Evolutionary conservation across 2,329 filamentous ascomycete species (phyloP), one percentile per base, ranked within the genome.

Genomic region (Neonectria coccinea): DNA sequence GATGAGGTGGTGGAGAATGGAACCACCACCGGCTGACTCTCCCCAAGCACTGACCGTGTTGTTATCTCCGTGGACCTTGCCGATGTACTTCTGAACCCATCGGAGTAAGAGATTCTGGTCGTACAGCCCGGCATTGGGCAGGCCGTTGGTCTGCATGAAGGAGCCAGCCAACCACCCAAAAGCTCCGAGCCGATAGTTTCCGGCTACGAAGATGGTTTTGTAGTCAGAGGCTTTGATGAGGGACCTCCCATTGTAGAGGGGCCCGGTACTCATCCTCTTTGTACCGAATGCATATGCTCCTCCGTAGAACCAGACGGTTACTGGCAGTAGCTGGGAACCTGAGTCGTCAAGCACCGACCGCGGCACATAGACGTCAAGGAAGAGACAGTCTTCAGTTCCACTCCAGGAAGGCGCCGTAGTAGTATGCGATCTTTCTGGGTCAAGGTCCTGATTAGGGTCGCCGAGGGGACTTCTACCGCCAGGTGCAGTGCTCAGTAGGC

Each of bases 11-110:
- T 86, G 83, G 53, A 85, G 68, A 55, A 86, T 81, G 5, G 82
- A 84, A 1, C 81, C 80, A 1, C 82, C 85, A 1, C 85, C 84
- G 0, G 84, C 84, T 9, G 81, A 85, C 67, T 85, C 81, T 2
- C 84, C 85, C 77, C 82, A 82, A 5, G 82, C 83, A 1, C 81
- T 85, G 6, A 86, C 82, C 4, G 75, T 67, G 4, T 72, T 74
- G 5, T 79, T 77, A 62, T 86, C 81, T n/a, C 85, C 85, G 9
- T 82, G 81, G 5, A 86, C 73, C 0, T 81, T 73, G 9, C 70
- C 58, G 45, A 86, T 82, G 67, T 85, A 78, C 51, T 82, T 75
- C 50, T 82, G 78, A 1, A 84, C 81, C 84, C 84, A 86, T 67
- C 85, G 72, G 20, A 86, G 76, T 2, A 80, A 79, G 4, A 81